phyloP scores from a whole-genome alignment of 768 basidiomycete genomes.

The Boletus vinaceobasis region DNA sequence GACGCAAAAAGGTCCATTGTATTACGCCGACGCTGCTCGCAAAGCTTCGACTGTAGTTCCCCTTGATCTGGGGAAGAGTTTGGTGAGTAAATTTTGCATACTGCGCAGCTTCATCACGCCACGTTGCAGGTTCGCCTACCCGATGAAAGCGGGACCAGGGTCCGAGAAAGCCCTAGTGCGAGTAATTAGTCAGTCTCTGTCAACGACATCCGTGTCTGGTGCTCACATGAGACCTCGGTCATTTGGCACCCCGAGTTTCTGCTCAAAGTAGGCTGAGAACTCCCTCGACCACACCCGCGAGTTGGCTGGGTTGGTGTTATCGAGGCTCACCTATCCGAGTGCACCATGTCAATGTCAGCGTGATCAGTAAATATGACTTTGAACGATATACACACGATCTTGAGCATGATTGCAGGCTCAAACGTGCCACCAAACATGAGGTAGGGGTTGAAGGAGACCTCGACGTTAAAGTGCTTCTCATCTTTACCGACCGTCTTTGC shows the following conservation, averaged over 20 bases:
- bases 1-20: neutral
- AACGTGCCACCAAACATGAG: constrained; percentile 60
- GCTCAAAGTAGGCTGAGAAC: constrained; percentile 52
- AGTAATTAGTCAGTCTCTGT: neutral
- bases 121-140: constrained; percentile 13
- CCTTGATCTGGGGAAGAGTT: constrained; percentile 2
- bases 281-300: constrained; percentile 55
- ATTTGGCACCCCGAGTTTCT: constrained; percentile 47
- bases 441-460: constrained; percentile 54
- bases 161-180: constrained; percentile 24
- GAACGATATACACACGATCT: constrained; percentile 44
- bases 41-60: constrained; percentile 15
- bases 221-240: constrained; percentile 61
- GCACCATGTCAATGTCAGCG: neutral
- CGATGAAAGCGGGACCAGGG: constrained; percentile 23
- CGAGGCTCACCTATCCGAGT: constrained; percentile 51
- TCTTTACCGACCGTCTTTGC: constrained; percentile 55
- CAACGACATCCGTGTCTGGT: neutral
- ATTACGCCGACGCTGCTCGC: neutral
- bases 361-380: neutral
- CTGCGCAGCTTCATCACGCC: neutral
- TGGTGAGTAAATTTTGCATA: neutral
- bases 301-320: constrained; percentile 43
- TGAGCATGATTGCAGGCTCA: constrained; percentile 61
- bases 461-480: constrained; percentile 50